phyloP scores from a whole-genome alignment of 306 rosid species.

The Dryas alaskensis region DNA sequence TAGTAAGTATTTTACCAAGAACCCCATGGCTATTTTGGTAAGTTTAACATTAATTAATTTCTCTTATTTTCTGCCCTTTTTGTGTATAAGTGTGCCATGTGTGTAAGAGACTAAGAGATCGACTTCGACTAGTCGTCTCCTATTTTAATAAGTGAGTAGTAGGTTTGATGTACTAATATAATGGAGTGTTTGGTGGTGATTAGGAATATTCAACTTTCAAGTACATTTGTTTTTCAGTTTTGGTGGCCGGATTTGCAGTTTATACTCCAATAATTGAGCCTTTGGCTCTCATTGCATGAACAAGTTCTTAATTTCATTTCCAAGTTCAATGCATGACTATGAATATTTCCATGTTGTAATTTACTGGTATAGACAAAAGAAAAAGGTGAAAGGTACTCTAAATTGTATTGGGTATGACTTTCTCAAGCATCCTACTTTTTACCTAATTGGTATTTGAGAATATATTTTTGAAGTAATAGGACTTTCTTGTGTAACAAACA shows the following conservation, averaged over 20 bases:
- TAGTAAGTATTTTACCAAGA: neutral
- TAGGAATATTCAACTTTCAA: neutral
- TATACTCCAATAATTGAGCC: neutral
- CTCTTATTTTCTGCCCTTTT: neutral
- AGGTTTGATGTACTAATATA: neutral
- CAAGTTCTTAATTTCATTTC: neutral
- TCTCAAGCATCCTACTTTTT: slow-evolving; percentile 1
- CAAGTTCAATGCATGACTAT: neutral
- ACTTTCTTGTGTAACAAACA: neutral
- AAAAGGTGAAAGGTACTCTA: neutral
- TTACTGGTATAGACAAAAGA: neutral
- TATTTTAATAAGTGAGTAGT: slow-evolving; percentile 1
- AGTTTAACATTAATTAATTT: neutral
- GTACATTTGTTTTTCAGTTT: neutral
- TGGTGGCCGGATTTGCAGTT: neutral
- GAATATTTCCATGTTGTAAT: too few species aligned
- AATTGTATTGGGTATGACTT: neutral
- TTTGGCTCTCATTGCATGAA: neutral
- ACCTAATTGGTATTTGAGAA: neutral
- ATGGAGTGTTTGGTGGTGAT: slow-evolving; percentile 8
- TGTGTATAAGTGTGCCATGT: neutral
- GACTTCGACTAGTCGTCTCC: neutral
- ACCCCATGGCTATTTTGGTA: slow-evolving; percentile 11
- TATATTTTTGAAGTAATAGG: neutral
- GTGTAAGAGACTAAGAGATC: neutral